A percentile compares a stretch with the other conserved stretches of the same genome.
These are phyloP conservation scores for Cryptococcus sp. DNA, from an alignment of 1,284 basidiomycete genomes.

Conservation along the genomic window DNA sequence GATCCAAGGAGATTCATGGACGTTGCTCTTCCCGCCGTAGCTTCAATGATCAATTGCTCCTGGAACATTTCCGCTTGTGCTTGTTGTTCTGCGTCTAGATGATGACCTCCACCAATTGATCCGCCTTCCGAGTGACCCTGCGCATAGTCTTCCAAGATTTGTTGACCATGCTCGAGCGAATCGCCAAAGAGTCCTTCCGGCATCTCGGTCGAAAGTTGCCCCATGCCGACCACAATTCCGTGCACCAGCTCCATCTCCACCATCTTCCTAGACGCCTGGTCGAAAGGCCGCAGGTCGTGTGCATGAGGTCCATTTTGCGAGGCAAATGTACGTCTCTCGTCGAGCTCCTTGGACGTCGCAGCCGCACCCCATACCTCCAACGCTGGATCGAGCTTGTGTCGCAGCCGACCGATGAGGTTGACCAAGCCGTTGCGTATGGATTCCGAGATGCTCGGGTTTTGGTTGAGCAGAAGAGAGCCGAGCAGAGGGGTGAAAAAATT, in stretches of 20 bases:
- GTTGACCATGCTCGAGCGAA: slow-evolving; percentile 13
- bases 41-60: slow-evolving; percentile 55
- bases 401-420: slow-evolving; percentile 58
- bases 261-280: slow-evolving; percentile 54
- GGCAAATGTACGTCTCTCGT: slow-evolving; percentile 29
- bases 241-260: slow-evolving; percentile 74
- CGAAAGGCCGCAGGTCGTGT: slow-evolving; percentile 51
- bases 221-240: slow-evolving; percentile 82
- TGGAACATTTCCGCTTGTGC: slow-evolving; percentile 30
- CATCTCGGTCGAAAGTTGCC: slow-evolving; percentile 58
- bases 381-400: slow-evolving; percentile 24
- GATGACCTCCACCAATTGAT: slow-evolving; percentile 3
- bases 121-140: slow-evolving; percentile 2
- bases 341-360: slow-evolving; percentile 9
- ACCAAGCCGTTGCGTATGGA: slow-evolving; percentile 72
- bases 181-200: slow-evolving; percentile 35
- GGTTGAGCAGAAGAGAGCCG: slow-evolving; percentile 77
- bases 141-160: slow-evolving; percentile 9
- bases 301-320: slow-evolving; percentile 44
- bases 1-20: slow-evolving; percentile 86
- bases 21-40: slow-evolving; percentile 77
- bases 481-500: slow-evolving; percentile 87
- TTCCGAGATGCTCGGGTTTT: slow-evolving; percentile 66
- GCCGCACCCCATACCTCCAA: slow-evolving; percentile 37
- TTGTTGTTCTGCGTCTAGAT: background rate